phyloP scores from a whole-genome alignment of 2,329 filamentous ascomycete species.

The Hortaea sp. region DNA sequence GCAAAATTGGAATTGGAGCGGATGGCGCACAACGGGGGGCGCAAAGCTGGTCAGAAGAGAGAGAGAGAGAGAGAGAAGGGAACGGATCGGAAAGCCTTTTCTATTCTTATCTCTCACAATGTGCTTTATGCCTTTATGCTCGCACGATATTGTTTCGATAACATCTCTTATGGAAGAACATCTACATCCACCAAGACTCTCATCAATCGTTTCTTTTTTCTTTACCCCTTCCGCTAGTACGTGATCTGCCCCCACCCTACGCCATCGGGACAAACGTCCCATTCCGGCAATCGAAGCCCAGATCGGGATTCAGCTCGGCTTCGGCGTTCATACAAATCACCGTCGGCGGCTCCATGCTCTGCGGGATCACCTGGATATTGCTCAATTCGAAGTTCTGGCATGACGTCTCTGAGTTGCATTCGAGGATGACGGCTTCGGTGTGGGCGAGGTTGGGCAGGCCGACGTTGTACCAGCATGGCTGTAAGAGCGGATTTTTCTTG shows the following conservation, averaged over 20 bases:
- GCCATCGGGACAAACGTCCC: constrained; percentile 11
- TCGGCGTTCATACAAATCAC: constrained; percentile 16
- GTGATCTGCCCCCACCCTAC: neutral
- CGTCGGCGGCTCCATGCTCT: constrained; percentile 9
- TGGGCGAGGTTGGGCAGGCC: constrained; percentile 30
- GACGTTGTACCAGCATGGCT: constrained; percentile 36
- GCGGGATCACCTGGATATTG: constrained; percentile 15
- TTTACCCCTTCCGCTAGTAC: neutral
- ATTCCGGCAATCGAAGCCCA: constrained; percentile 16
- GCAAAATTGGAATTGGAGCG: no score
- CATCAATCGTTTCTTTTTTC: neutral
- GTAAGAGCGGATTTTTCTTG: neutral
- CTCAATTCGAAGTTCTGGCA: constrained; percentile 23
- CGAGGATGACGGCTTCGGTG: constrained; percentile 33
- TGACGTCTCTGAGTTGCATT: constrained; percentile 32
- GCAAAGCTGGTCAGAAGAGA: neutral
- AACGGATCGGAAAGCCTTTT: neutral
- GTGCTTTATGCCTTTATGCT: no score
- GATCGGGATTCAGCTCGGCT: constrained; percentile 11
- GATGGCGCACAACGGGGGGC: no score
- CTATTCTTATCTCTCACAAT: no score
- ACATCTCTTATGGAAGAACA: neutral
- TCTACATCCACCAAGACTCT: neutral
- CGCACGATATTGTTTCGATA: no score
- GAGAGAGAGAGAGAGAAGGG: neutral